Evolutionary conservation across 2,329 filamentous ascomycete genomes (phyloP).

Genomic region (Fusarium sp.): DNA sequence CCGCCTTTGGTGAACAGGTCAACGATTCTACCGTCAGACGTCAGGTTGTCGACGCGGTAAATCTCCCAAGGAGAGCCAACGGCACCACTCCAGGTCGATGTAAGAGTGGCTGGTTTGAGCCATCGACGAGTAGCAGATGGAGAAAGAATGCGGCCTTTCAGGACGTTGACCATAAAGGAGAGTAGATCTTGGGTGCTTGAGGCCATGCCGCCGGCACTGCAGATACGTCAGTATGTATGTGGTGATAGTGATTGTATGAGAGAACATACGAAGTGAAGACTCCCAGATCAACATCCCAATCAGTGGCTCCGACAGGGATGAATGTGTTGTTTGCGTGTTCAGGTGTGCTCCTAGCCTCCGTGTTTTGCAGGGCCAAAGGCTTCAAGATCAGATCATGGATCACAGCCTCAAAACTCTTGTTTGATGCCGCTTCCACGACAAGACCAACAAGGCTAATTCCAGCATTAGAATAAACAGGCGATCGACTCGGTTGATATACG

Average conservation of each 20-base stretch:
- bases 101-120: constrained; percentile 7
- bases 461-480: constrained; percentile 6
- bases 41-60: constrained; percentile 12
- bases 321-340: background rate
- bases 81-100: background rate
- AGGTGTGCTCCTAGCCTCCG: background rate
- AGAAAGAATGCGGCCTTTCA: background rate
- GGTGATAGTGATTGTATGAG: accelerated
- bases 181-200: constrained; percentile 1
- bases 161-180: background rate
- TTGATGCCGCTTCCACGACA: constrained; percentile 8
- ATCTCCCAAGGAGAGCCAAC: constrained; percentile 18
- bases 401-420: background rate
- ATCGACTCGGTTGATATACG: background rate
- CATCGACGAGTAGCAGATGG: background rate
- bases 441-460: constrained; percentile 1
- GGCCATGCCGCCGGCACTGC: constrained; percentile 3
- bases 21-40: constrained; percentile 1
- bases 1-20: constrained; percentile 7
- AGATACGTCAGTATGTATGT: background rate
- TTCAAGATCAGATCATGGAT: background rate
- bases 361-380: background rate
- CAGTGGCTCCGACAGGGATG: background rate
- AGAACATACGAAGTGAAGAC: constrained; percentile 1
- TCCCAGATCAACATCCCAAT: constrained; percentile 8